Base-by-base conservation (phyloP, 2,329 filamentous ascomycete genomes). In the Fusarium cyanostomum region DNA sequence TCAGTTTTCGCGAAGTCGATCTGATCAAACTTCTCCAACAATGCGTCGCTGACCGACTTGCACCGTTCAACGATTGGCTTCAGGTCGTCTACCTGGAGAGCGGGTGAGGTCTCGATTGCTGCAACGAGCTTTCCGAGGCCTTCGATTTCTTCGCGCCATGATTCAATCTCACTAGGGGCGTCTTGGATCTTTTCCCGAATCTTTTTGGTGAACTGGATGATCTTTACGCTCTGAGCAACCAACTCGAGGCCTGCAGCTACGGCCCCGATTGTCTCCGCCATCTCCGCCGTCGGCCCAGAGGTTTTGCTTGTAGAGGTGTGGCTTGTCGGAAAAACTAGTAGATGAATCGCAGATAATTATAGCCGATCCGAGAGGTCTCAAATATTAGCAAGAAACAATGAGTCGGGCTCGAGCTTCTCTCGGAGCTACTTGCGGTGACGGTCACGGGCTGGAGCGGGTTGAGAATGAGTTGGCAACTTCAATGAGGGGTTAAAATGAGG, bases 191-290 rank as follows among this genome's bases (percentile, higher is more conserved):
- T 45, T 11, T 49, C 43, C 7, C 15, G 18, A 3, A 50, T 0
- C 7, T 21, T 16, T 7, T 50, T 59, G 3, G 15, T 37, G 10
- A 59, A 7, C 0, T 49, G n/a, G 10, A 26, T 12, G n/a, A 59
- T 48, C 7, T 56, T 59, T 12, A 49, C 37, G 7, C 56, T 59
- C 24, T 59, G 33, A 4, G 55, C 56, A 2, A 52, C 10, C 5
- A 59, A 52, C 21, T 56, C 46, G 3, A 37, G 46, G 2, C n/a
- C 13, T 1, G 56, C 51, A 8, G 37, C 51, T 3, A 56, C 28
- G 11, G 52, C n/a, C 2, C 51, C 59, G 9, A 59, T 11, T 1
- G 24, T 21, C 15, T 59, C 59, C 10, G 46, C 56, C 46, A 52
- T 55, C 9, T 26, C 24, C 10, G 8, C 15, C 12, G 26, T 12